phyloP scores from a whole-genome alignment of 1,284 basidiomycete species.

The Tranzscheliella williamsii region DNA sequence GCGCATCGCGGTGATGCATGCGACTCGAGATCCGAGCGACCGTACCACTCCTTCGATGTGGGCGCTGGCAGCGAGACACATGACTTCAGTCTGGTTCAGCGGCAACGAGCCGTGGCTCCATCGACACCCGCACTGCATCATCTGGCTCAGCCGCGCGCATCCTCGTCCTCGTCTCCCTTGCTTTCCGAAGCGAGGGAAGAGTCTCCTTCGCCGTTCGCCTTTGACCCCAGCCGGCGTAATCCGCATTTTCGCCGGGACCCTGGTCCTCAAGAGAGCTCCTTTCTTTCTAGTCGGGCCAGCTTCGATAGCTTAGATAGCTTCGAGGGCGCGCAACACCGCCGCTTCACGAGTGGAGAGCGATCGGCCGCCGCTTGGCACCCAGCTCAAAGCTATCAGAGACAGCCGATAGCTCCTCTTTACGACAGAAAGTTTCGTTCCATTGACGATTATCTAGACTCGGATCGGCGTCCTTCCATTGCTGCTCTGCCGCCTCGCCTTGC shows the following conservation, averaged over 20 bases:
- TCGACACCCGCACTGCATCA: too few relatives aligned
- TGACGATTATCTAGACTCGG: conserved; percentile 23
- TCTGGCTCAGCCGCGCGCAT: too few relatives aligned
- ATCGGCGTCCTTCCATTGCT: too few relatives aligned
- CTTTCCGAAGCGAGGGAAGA: not conserved
- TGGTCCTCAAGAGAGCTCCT: not conserved
- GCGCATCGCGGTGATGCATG: too few relatives aligned
- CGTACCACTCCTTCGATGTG: too few relatives aligned
- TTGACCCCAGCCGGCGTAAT: conserved; percentile 11
- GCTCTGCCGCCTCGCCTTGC: too few relatives aligned
- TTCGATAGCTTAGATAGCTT: conserved; percentile 10
- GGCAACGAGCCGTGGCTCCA: too few relatives aligned
- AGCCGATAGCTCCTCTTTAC: not conserved
- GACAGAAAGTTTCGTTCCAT: conserved; percentile 19
- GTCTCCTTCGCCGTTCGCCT: conserved; percentile 34
- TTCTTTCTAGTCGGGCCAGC: conserved; percentile 1
- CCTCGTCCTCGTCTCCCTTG: too few relatives aligned
- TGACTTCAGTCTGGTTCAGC: too few relatives aligned
- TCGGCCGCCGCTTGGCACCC: not conserved
- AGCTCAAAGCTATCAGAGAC: not conserved
- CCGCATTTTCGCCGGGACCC: conserved; percentile 4
- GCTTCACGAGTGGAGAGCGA: not conserved
- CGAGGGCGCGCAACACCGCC: too few relatives aligned
- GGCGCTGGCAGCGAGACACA: too few relatives aligned
- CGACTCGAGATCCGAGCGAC: too few relatives aligned